Base-by-base conservation (phyloP, 352 stramenopile species). In the Globisporangium emineosum region DNA sequence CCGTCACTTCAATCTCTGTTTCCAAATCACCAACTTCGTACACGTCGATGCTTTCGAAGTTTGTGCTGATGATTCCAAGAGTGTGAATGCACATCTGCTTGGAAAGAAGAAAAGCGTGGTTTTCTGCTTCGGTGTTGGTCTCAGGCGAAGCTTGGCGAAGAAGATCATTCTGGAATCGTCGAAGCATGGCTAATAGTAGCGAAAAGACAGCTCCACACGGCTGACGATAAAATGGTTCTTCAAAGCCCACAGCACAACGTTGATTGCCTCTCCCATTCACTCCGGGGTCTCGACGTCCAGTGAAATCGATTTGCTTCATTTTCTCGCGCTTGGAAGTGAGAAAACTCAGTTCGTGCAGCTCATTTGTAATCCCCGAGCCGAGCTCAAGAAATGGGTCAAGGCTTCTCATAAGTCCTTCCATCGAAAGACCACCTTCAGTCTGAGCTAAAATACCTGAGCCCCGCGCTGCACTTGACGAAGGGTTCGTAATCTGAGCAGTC, bases 221-320 rank as follows among this genome's bases (percentile, higher is more conserved):
- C 47, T 96, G 87, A 0, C 84, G 73, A 35, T 73, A 88, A 65
- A 90, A 96, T 0, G 87, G 81, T 42, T 91, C 82, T 65, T 96
- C 85, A 66, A 96, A 94, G 10, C 67, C 67, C 55, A 79, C 49
- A 30, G 5, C 47, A 13, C 37, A 42, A 42, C 8, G 47, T 43
- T 35, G 57, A 19, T 33, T 64, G 6, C 32, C 27, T 57, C 37
- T 37, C 27, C 29, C 53, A 47, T 33, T 57, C 3, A 4, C 5
- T 23, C 42, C 47, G 4, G 47, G 9, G 6, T 1, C 33, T 37
- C 15, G 56, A 3, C 25, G 25, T 25, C 10, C 15, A 21, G n/a
- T 43, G 6, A 25, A 52, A 30, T 55, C 54, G 21, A 1, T 1
- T 6, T 29, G 7, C 10, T 50, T 58, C 19, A 8, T 1, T 25